These are phyloP conservation scores for Forsythia suspensa DNA, from an alignment of 257 asterid genomes.

Conservation along the genomic window DNA sequence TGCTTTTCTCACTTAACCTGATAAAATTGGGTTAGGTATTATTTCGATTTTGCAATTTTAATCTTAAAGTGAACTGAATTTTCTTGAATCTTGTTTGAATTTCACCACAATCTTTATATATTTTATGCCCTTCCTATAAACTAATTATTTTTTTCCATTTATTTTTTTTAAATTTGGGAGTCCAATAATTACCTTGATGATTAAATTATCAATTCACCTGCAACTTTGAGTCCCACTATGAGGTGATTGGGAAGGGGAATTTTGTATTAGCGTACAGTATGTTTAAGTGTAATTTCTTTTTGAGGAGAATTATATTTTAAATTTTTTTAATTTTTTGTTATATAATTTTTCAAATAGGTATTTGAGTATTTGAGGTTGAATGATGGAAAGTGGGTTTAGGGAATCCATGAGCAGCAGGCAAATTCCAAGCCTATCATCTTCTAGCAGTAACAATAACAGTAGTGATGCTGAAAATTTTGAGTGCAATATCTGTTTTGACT, in stretches of 20 bases:
- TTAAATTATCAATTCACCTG: not conserved
- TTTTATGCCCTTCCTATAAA: too few relatives aligned
- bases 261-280: too few relatives aligned
- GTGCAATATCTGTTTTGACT: constrained; percentile 69
- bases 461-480: constrained; percentile 68
- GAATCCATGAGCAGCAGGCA: constrained; percentile 45
- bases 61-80: too few relatives aligned
- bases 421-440: constrained; percentile 46
- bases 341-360: constrained; percentile 7
- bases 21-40: too few relatives aligned
- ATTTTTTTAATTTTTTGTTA: not conserved
- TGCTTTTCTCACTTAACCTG: too few relatives aligned
- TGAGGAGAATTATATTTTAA: not conserved
- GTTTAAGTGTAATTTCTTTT: not conserved
- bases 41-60: too few relatives aligned
- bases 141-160: too few relatives aligned
- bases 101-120: too few relatives aligned
- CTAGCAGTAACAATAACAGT: constrained; percentile 38
- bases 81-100: too few relatives aligned
- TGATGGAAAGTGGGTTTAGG: constrained; percentile 61
- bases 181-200: not conserved
- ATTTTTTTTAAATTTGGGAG: too few relatives aligned
- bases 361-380: constrained; percentile 20
- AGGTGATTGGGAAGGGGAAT: too few relatives aligned
- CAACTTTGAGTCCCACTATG: too few relatives aligned